Percentiles rank a stretch among this genome's conserved stretches.
These are phyloP conservation scores for Lentinula novae-zelandiae DNA, from an alignment of 1,284 basidiomycete species.

Conservation along the genomic window DNA sequence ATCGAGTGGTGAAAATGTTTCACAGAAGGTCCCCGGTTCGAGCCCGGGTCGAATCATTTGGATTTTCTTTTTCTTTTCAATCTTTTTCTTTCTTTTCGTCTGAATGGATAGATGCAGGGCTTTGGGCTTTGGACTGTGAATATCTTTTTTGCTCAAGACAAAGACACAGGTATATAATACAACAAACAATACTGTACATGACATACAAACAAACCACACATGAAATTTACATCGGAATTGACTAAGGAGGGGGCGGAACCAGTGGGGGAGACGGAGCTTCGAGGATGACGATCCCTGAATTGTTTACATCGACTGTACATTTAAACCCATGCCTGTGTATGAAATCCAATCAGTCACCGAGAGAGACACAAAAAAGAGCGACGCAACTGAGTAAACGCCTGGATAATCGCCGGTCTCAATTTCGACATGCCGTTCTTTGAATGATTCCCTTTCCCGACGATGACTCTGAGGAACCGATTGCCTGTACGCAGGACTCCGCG, in stretches of 20 bases:
- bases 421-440: slow-evolving; percentile 64
- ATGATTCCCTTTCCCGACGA: slow-evolving; percentile 79
- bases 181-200: too few relatives aligned
- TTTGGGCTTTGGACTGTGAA: too few relatives aligned
- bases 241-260: too few relatives aligned
- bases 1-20: too few relatives aligned
- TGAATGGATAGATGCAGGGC: too few relatives aligned
- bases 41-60: slow-evolving; percentile 8
- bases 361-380: neutral
- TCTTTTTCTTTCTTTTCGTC: too few relatives aligned
- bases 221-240: too few relatives aligned
- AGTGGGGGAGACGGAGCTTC: neutral
- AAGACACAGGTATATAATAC: too few relatives aligned
- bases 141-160: too few relatives aligned
- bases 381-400: slow-evolving; percentile 56
- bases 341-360: neutral
- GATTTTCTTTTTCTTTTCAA: too few relatives aligned
- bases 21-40: slow-evolving; percentile 9
- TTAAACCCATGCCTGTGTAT: slow-evolving; percentile 10
- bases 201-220: too few relatives aligned
- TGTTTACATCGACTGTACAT: slow-evolving; percentile 9
- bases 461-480: slow-evolving; percentile 59
- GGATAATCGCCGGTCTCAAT: slow-evolving; percentile 71
- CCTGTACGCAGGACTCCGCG: slow-evolving; percentile 51
- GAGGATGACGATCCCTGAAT: slow-evolving; percentile 7